Percentiles rank a stretch among this genome's conserved stretches.
Conservation (phyloP, 768 basidiomycete species). For the Xerocomus brunneocitrinus region DNA sequence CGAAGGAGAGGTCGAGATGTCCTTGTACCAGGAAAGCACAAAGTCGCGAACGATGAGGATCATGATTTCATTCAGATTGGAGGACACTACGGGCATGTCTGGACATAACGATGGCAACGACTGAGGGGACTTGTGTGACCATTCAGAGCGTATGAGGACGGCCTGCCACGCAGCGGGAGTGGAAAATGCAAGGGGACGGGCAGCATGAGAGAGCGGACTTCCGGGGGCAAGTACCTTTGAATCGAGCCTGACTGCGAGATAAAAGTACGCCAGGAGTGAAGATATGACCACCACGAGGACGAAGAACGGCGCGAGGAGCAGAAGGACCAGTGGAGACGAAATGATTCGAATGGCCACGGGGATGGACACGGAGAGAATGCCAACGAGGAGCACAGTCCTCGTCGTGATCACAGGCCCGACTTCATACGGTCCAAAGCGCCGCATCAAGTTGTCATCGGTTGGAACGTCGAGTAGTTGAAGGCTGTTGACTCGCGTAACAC, state of each 20-base stretch:
- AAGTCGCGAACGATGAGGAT: slow-evolving; percentile 83
- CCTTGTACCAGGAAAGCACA: slow-evolving; percentile 83
- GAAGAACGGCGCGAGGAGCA: slow-evolving; percentile 61
- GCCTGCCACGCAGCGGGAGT: slow-evolving; percentile 95
- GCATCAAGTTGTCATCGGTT: slow-evolving; percentile 12
- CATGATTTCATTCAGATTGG: slow-evolving; percentile 75
- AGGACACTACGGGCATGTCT: slow-evolving; percentile 58
- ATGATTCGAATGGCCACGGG: slow-evolving; percentile 52
- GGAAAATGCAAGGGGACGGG: slow-evolving; percentile 78
- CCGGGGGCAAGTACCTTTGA: slow-evolving; percentile 28
- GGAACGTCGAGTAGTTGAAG: background rate
- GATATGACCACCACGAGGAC: slow-evolving; percentile 44
- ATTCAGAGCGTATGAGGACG: slow-evolving; percentile 81
- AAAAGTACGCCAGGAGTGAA: slow-evolving; percentile 51
- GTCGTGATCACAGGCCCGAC: slow-evolving; percentile 42
- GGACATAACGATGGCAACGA: slow-evolving; percentile 64
- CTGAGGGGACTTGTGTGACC: slow-evolving; percentile 72
- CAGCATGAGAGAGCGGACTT: slow-evolving; percentile 49
- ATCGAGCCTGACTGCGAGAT: slow-evolving; percentile 59
- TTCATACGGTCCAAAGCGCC: slow-evolving; percentile 14
- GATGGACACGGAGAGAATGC: slow-evolving; percentile 50
- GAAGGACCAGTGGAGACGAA: slow-evolving; percentile 61
- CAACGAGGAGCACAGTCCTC: slow-evolving; percentile 53
- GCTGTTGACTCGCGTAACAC: background rate
- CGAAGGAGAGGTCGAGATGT: slow-evolving; percentile 78